Conservation (phyloP, 176 grass and related monocot species). For the Oryza punctata region DNA sequence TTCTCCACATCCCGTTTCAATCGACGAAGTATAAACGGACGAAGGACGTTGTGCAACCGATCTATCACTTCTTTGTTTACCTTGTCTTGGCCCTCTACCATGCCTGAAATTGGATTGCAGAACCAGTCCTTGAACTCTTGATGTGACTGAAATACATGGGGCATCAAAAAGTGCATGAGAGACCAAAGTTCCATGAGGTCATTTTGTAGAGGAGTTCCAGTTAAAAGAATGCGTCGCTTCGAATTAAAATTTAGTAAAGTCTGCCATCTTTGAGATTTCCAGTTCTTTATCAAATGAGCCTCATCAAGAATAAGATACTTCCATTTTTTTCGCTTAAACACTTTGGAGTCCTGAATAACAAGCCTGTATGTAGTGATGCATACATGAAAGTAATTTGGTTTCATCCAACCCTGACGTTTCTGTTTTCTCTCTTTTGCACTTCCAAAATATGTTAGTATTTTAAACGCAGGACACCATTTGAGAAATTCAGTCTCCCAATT, state of each 20-base stretch:
- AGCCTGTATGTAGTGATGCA: constrained; percentile 99
- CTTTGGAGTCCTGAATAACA: constrained; percentile 98
- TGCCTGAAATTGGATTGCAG: constrained; percentile 96
- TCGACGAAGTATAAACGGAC: constrained; percentile 92
- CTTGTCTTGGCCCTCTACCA: constrained; percentile 99
- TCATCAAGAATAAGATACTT: constrained; percentile 99
- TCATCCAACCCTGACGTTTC: constrained; percentile 97
- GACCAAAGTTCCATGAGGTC: constrained; percentile 99
- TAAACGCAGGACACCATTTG: constrained; percentile 99
- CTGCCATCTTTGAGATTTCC: constrained; percentile 99
- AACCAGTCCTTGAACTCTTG: constrained; percentile 99
- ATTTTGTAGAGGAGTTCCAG: constrained; percentile 96
- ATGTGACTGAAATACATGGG: constrained; percentile 99
- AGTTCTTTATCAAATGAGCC: constrained; percentile 99
- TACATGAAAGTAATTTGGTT: constrained; percentile 94
- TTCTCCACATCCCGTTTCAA: constrained; percentile 98
- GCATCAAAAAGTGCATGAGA: constrained; percentile 99
- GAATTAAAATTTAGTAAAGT: constrained; percentile 97
- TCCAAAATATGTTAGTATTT: constrained; percentile 97
- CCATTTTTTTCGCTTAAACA: constrained; percentile 97
- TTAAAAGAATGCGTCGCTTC: constrained; percentile 91
- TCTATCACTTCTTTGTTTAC: constrained; percentile 98
- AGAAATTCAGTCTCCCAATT: constrained; percentile 99
- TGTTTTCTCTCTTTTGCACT: constrained; percentile 98
- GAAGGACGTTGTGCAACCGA: constrained; percentile 95